Evolutionary conservation across 768 basidiomycete genomes (phyloP).

Genomic region (Suillus clintonianus): DNA sequence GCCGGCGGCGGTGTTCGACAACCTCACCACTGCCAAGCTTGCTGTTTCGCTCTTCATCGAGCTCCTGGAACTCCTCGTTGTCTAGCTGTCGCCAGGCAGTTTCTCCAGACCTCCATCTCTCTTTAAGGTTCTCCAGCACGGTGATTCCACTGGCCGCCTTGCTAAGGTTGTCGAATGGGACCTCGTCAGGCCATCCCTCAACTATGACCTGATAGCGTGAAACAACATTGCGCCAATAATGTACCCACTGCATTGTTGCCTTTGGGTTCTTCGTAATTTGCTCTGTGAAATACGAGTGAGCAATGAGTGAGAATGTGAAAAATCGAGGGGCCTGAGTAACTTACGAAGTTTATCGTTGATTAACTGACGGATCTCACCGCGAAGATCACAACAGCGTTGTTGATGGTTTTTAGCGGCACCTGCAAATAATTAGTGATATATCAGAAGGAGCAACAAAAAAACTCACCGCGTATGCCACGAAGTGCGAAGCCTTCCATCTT

Average conservation of each 20-base stretch:
- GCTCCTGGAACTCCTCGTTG: not conserved
- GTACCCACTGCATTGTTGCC: slow-evolving; percentile 16
- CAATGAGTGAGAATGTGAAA: slow-evolving; percentile 8
- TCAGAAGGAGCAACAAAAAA: too few relatives aligned
- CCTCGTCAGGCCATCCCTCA: slow-evolving; percentile 17
- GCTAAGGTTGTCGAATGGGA: slow-evolving; percentile 22
- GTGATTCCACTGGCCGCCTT: slow-evolving; percentile 7
- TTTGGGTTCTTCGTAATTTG: slow-evolving; percentile 1
- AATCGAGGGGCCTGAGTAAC: too few relatives aligned
- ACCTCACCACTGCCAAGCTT: not conserved
- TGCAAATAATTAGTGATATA: too few relatives aligned
- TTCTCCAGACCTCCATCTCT: not conserved
- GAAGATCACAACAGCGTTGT: too few relatives aligned
- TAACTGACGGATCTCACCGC: not conserved
- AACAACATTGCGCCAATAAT: slow-evolving; percentile 18
- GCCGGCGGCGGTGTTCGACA: not conserved
- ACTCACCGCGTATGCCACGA: not conserved
- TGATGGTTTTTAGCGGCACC: too few relatives aligned
- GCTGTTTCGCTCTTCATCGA: not conserved
- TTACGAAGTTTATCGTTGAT: slow-evolving; percentile 6
- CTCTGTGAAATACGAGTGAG: too few relatives aligned
- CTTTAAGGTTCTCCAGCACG: slow-evolving; percentile 1
- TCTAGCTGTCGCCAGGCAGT: not conserved
- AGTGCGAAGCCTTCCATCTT: slow-evolving; percentile 12
- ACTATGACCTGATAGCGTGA: slow-evolving; percentile 12